A percentile compares a stretch with the other conserved stretches of the same genome.
Conservation (phyloP, 768 basidiomycete genomes). For the Rhodotorula sphaerocarpa region DNA sequence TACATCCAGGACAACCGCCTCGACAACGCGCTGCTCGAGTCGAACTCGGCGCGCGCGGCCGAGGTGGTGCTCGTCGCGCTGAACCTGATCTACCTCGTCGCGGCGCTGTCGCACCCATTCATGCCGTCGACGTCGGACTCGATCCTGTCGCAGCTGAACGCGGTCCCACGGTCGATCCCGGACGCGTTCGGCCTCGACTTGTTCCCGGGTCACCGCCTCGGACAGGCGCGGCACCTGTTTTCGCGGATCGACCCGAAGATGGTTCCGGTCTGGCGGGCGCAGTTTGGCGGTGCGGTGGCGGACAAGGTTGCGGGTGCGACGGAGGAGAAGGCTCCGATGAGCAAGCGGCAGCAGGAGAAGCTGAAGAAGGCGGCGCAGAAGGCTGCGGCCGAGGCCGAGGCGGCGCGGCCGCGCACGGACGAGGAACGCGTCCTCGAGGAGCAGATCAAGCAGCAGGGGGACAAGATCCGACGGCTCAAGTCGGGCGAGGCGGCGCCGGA, state of each 20-base stretch:
- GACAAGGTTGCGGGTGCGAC: slow-evolving; percentile 37
- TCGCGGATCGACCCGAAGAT: slow-evolving; percentile 85
- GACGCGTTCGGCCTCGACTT: slow-evolving; percentile 60
- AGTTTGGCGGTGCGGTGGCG: slow-evolving; percentile 60
- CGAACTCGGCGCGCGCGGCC: slow-evolving; percentile 74
- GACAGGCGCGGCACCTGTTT: slow-evolving; percentile 81
- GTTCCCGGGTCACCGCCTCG: slow-evolving; percentile 73
- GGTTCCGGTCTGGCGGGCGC: slow-evolving; percentile 68
- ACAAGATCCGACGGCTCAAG: slow-evolving; percentile 61
- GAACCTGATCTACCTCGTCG: slow-evolving; percentile 85
- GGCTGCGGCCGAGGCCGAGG: slow-evolving; percentile 33
- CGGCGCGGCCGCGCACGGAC: slow-evolving; percentile 51
- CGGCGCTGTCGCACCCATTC: slow-evolving; percentile 81
- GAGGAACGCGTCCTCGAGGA: slow-evolving; percentile 66
- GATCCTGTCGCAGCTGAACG: slow-evolving; percentile 79
- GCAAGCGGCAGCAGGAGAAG: slow-evolving; percentile 28
- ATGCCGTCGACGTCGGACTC: slow-evolving; percentile 82
- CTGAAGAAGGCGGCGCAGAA: slow-evolving; percentile 33
- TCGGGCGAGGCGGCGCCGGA: slow-evolving; percentile 34
- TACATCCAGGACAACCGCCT: slow-evolving; percentile 91
- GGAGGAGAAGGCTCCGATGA: slow-evolving; percentile 15
- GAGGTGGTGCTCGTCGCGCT: slow-evolving; percentile 80
- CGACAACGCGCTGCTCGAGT: slow-evolving; percentile 75
- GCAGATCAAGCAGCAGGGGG: slow-evolving; percentile 68
- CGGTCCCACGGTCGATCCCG: slow-evolving; percentile 72